A percentile compares a stretch with the other conserved stretches of the same genome.
These are phyloP conservation scores for Pythium myriotylum DNA, from an alignment of 352 stramenopile genomes.

Conservation along the genomic window DNA sequence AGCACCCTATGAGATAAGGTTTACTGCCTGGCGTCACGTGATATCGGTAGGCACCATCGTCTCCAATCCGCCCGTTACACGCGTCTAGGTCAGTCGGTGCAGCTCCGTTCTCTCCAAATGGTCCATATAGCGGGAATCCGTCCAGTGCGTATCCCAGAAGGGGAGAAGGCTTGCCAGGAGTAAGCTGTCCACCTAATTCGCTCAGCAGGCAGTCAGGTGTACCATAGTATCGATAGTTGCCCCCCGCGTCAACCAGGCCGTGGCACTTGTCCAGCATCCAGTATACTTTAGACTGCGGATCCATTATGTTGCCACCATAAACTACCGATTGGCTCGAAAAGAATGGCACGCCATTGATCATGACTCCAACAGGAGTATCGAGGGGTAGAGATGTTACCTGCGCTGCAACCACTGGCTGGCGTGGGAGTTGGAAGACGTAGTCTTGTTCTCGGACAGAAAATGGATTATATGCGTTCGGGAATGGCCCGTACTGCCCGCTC, in stretches of 20 bases:
- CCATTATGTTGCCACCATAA: constrained; percentile 54
- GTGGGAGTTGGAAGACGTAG: constrained; percentile 68
- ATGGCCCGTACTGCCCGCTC: constrained; percentile 49
- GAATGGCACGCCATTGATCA: constrained; percentile 76
- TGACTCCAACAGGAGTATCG: constrained; percentile 60
- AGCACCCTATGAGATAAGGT: constrained; percentile 75
- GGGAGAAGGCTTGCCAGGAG: constrained; percentile 38
- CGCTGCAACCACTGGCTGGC: constrained; percentile 34
- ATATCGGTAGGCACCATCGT: constrained; percentile 74
- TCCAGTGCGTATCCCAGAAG: constrained; percentile 76
- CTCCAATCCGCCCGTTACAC: constrained; percentile 65
- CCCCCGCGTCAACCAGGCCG: constrained; percentile 56
- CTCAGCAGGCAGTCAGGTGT: constrained; percentile 66
- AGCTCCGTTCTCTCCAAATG: constrained; percentile 48
- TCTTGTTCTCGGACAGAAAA: constrained; percentile 51
- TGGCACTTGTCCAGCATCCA: constrained; percentile 73
- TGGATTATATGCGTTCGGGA: constrained; percentile 68
- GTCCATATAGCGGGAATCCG: constrained; percentile 75
- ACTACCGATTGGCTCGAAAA: constrained; percentile 43
- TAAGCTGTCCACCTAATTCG: constrained; percentile 37
- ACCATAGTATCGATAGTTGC: constrained; percentile 77
- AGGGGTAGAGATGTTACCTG: constrained; percentile 36
- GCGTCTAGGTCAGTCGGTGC: constrained; percentile 57
- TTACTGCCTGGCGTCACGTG: constrained; percentile 44
- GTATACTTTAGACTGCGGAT: constrained; percentile 38